These are phyloP conservation scores for Pseudogymnoascus sp. DNA, from an alignment of 2,329 filamentous ascomycete species.

Conservation along the genomic window DNA sequence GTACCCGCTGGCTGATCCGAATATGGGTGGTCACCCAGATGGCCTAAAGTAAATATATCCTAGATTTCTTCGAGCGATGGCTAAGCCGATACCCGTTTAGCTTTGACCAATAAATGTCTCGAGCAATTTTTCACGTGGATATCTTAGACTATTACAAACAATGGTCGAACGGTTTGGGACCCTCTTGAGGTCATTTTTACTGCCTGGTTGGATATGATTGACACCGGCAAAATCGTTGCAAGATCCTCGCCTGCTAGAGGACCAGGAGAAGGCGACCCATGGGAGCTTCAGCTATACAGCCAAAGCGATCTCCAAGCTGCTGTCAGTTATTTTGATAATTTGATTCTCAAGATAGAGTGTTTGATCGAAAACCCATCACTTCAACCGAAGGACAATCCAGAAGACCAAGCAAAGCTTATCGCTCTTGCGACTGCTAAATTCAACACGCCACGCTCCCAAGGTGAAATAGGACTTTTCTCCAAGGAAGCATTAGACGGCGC, in stretches of 20 bases:
- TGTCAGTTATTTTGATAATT: conserved; percentile 10
- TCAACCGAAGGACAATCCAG: conserved; percentile 9
- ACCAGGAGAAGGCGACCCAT: conserved; percentile 10
- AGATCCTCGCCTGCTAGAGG: not conserved
- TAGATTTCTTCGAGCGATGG: not conserved
- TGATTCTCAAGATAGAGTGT: conserved; percentile 12
- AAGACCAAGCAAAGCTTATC: conserved; percentile 11
- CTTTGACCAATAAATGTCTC: conserved; percentile 13
- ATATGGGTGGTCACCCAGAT: conserved; percentile 12
- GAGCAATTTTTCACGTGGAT: conserved; percentile 15
- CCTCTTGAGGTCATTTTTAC: conserved; percentile 18
- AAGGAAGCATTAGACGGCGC: conserved; percentile 10
- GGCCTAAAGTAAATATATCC: conserved; percentile 4
- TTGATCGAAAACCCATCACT: conserved; percentile 9
- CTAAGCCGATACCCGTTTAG: conserved; percentile 9
- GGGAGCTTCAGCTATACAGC: conserved; percentile 15
- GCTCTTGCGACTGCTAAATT: conserved; percentile 9
- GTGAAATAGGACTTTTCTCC: conserved; percentile 10
- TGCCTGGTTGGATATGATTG: conserved; percentile 16
- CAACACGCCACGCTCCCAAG: not conserved
- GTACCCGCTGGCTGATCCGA: conserved; percentile 12
- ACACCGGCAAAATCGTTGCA: conserved; percentile 14
- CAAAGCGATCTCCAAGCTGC: conserved; percentile 9
- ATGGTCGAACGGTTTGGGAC: conserved; percentile 17
- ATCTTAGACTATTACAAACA: conserved; percentile 10